Percentiles rank a stretch among this genome's conserved stretches.
These are phyloP conservation scores for Plenodomus biglobosus DNA, from an alignment of 2,329 filamentous ascomycete species.

Conservation along the genomic window DNA sequence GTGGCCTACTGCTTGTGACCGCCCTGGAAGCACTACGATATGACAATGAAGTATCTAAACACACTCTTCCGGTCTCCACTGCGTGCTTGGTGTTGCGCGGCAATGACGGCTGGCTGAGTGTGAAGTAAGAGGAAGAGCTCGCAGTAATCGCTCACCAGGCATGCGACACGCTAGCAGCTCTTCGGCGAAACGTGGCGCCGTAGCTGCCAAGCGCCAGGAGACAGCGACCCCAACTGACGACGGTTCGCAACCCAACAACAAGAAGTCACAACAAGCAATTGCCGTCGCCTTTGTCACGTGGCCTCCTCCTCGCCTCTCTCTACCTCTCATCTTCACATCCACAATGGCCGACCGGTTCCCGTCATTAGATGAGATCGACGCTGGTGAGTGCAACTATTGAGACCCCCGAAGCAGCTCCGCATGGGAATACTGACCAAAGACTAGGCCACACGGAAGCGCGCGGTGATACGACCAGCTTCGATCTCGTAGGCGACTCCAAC, in stretches of 20 bases:
- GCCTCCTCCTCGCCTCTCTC: neutral
- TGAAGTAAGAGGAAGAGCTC: conserved; percentile 15
- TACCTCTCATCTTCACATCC: conserved; percentile 8
- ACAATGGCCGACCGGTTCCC: conserved; percentile 56
- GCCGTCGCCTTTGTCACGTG: conserved; percentile 4
- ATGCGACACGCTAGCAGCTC: conserved; percentile 22
- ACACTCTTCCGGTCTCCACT: conserved; percentile 7
- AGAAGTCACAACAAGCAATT: conserved; percentile 23
- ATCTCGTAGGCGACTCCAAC: conserved; percentile 57
- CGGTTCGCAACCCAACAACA: conserved; percentile 15
- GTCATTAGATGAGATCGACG: conserved; percentile 56
- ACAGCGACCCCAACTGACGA: conserved; percentile 17
- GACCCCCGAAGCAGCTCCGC: conserved; percentile 22
- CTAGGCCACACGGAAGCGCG: conserved; percentile 69
- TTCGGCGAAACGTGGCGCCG: conserved; percentile 26
- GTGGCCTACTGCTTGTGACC: conserved; percentile 13
- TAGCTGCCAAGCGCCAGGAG: conserved; percentile 15
- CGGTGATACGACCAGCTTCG: conserved; percentile 50
- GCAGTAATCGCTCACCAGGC: too few relatives aligned
- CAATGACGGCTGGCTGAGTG: conserved; percentile 24
- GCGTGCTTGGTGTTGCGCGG: conserved; percentile 10
- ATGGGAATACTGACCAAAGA: conserved; percentile 23
- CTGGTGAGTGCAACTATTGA: conserved; percentile 45
- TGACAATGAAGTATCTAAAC: conserved; percentile 9
- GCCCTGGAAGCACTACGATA: neutral